phyloP scores from a whole-genome alignment of 805 yeast genomes.

The Yamadazyma takamatsuzukensis region DNA sequence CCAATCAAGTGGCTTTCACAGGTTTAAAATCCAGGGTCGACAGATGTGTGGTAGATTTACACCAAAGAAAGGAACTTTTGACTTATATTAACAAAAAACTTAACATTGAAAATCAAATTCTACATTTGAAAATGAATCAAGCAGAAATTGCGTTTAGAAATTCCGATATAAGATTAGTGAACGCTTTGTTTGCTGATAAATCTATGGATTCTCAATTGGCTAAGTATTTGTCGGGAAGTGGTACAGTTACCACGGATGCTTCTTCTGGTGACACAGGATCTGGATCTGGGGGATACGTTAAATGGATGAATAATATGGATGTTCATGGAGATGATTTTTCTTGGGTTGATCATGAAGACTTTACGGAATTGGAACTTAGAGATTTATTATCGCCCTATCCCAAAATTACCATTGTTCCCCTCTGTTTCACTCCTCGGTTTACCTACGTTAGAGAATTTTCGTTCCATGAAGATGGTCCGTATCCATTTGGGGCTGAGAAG shows the following conservation, averaged over 20 bases:
- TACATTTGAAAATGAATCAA: conserved; percentile 56
- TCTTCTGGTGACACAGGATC: conserved; percentile 11
- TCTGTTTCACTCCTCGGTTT: conserved; percentile 53
- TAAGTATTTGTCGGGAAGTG: conserved; percentile 5
- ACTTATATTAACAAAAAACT: conserved; percentile 37
- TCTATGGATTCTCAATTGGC: conserved; percentile 27
- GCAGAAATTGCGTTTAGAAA: conserved; percentile 68
- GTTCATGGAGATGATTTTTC: conserved; percentile 27
- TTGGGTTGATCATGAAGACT: conserved; percentile 81
- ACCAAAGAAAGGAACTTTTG: conserved; percentile 35
- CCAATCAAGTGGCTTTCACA: conserved; percentile 28
- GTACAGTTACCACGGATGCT: conserved; percentile 5
- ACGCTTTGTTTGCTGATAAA: conserved; percentile 60
- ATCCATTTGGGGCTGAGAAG: conserved; percentile 58
- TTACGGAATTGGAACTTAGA: conserved; percentile 59
- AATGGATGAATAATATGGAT: conserved; percentile 23
- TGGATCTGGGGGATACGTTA: conserved; percentile 10
- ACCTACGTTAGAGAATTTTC: conserved; percentile 56
- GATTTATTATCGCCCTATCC: conserved; percentile 41
- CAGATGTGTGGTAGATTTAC: conserved; percentile 35
- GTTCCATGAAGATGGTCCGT: conserved; percentile 40
- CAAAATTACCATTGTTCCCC: conserved; percentile 42
- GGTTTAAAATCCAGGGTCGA: conserved; percentile 36
- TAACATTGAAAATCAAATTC: conserved; percentile 30
- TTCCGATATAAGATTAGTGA: conserved; percentile 65